These are phyloP conservation scores for Calonectria hawksworthii DNA, from an alignment of 2,329 filamentous ascomycete species.

Conservation along the genomic window DNA sequence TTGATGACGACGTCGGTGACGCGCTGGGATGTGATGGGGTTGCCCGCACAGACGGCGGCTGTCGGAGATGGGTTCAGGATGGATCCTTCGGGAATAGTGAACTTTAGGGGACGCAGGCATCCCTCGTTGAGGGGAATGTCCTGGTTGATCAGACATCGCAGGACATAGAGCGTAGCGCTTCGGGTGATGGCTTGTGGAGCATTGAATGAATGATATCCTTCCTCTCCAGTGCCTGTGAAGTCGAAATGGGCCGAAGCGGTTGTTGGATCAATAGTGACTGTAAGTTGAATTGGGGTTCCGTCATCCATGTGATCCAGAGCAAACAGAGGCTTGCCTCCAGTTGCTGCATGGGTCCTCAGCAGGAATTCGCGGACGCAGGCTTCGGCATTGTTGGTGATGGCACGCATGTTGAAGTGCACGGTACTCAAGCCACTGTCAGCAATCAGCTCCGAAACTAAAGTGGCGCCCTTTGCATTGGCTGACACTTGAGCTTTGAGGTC, in stretches of 20 bases:
- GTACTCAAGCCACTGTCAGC: conserved; percentile 79
- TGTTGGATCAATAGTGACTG: conserved; percentile 77
- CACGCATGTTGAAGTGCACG: conserved; percentile 72
- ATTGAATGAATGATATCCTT: conserved; percentile 51
- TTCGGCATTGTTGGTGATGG: conserved; percentile 58
- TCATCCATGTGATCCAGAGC: conserved; percentile 81
- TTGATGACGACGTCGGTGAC: conserved; percentile 64
- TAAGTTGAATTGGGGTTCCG: conserved; percentile 81
- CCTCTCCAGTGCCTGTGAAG: conserved; percentile 49
- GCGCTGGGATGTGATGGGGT: conserved; percentile 67
- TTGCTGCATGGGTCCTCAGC: conserved; percentile 28
- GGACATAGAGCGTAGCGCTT: conserved; percentile 84
- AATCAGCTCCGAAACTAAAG: conserved; percentile 79
- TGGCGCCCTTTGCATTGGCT: conserved; percentile 87
- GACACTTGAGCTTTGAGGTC: conserved; percentile 90
- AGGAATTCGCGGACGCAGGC: conserved; percentile 31
- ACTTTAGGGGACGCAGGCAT: conserved; percentile 81
- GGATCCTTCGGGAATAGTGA: conserved; percentile 78
- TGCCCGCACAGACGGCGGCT: conserved; percentile 87
- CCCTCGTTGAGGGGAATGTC: conserved; percentile 92
- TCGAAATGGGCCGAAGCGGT: conserved; percentile 81
- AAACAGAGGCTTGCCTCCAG: conserved; percentile 27
- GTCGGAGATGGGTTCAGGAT: conserved; percentile 72
- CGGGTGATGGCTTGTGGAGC: conserved; percentile 49
- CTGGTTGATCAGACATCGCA: conserved; percentile 83